Conservation (phyloP, 495 filamentous ascomycete genomes). For the Sordaria brevicollis region DNA sequence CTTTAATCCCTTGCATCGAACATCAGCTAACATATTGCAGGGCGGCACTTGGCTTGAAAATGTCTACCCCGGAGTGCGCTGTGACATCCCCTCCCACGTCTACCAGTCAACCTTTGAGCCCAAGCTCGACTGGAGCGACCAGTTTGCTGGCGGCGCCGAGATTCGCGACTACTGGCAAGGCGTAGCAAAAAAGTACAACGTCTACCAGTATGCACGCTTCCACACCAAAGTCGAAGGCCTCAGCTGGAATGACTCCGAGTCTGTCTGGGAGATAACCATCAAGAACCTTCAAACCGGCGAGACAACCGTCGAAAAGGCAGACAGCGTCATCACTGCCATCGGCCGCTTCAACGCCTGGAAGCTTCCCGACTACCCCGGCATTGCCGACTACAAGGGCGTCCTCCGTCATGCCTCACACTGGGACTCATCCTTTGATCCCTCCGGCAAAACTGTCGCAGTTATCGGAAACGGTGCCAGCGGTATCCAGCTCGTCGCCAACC, state of each 20-base stretch:
- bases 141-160: constrained; percentile 54
- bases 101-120: constrained; percentile 59
- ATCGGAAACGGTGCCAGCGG: constrained; percentile 50
- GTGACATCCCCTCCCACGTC: constrained; percentile 61
- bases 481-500: constrained; percentile 49
- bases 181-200: constrained; percentile 49
- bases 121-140: constrained; percentile 55
- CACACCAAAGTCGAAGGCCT: constrained; percentile 41
- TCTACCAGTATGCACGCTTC: constrained; percentile 44
- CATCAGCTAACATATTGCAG: constrained; percentile 9
- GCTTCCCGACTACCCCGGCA: constrained; percentile 45
- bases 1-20: background rate
- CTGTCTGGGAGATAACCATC: constrained; percentile 40
- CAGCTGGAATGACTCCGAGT: constrained; percentile 41
- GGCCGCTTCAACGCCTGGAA: constrained; percentile 48
- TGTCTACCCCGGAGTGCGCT: constrained; percentile 57
- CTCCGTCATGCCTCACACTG: constrained; percentile 42
- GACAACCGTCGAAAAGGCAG: constrained; percentile 21
- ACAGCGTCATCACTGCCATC: constrained; percentile 46
- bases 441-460: constrained; percentile 39
- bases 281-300: constrained; percentile 21
- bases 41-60: constrained; percentile 69
- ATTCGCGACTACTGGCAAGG: constrained; percentile 57
- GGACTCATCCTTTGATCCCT: constrained; percentile 40
- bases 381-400: constrained; percentile 45